Evolutionary conservation across 306 rosid genomes (phyloP).

Genomic region (Trifolium subterraneum): DNA sequence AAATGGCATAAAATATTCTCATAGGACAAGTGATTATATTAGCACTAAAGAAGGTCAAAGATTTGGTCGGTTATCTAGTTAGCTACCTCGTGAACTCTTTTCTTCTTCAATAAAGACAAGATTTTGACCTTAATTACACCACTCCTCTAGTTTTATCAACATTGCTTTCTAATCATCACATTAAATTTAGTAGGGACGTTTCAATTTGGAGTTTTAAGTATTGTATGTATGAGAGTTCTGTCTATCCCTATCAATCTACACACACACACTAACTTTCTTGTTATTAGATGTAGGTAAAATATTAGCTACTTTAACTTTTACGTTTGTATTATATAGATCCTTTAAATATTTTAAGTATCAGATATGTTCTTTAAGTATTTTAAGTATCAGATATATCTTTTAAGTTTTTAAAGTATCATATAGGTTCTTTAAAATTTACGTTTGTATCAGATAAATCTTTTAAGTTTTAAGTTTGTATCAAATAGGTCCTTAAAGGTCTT

Average conservation of each 20-base stretch:
- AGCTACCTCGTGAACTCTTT: neutral
- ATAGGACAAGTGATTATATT: slow-evolving; percentile 24
- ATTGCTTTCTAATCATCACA: slow-evolving; percentile 31
- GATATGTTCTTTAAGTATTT: no score
- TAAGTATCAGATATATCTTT: no score
- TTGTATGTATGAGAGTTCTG: neutral
- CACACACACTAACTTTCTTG: neutral
- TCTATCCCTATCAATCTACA: neutral
- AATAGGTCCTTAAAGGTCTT: no score
- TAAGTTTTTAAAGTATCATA: no score
- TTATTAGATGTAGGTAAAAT: no score
- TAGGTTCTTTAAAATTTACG: no score
- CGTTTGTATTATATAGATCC: no score
- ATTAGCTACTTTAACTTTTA: no score
- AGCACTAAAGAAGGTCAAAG: slow-evolving; percentile 38
- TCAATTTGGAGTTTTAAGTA: slow-evolving; percentile 14
- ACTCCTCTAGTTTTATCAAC: slow-evolving; percentile 26
- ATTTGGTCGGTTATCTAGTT: slow-evolving; percentile 25
- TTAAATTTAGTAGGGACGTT: slow-evolving; percentile 8
- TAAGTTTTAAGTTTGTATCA: no score
- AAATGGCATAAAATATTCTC: slow-evolving; percentile 11
- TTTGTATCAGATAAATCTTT: no score
- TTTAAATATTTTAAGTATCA: no score
- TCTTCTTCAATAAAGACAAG: slow-evolving; percentile 40
- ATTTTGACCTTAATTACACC: slow-evolving; percentile 39